phyloP scores from a whole-genome alignment of 176 grass and related monocot species.

The Avena sativa region DNA sequence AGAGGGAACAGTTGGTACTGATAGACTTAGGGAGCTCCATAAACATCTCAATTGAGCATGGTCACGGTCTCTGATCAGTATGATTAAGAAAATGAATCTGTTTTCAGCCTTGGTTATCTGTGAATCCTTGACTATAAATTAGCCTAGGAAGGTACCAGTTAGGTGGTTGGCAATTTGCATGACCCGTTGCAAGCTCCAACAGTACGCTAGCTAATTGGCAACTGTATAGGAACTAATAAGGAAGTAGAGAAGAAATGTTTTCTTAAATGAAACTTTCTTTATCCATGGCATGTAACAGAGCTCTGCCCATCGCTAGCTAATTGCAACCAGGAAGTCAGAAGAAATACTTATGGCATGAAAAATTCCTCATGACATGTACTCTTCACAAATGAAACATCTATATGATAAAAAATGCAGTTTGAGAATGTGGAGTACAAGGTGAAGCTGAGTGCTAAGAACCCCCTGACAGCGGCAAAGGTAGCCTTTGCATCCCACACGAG shows the following conservation, averaged over 20 bases:
- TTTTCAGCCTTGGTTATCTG: background rate
- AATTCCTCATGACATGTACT: too few species aligned
- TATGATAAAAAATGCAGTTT: conserved; percentile 54
- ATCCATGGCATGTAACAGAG: background rate
- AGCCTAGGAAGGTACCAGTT: background rate
- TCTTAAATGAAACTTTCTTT: background rate
- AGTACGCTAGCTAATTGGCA: background rate
- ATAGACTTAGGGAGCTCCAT: background rate
- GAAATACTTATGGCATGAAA: too few species aligned
- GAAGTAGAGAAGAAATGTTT: background rate
- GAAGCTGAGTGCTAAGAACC: conserved; percentile 58
- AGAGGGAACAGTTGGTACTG: background rate
- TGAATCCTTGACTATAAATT: background rate
- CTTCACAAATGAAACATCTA: too few species aligned
- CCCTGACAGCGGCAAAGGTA: conserved; percentile 57
- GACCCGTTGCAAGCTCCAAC: background rate
- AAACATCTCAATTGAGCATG: too few species aligned
- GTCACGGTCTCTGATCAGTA: background rate
- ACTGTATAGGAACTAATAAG: background rate
- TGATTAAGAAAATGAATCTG: background rate
- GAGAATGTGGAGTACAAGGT: conserved; percentile 95
- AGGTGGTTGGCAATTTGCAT: conserved; percentile 5
- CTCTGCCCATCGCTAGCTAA: background rate
- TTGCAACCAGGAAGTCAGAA: too few species aligned
- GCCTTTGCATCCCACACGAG: conserved; percentile 51